These are phyloP conservation scores for Wallacemonas sp. DNA, from an alignment of 208 protist species.

Conservation along the genomic window DNA sequence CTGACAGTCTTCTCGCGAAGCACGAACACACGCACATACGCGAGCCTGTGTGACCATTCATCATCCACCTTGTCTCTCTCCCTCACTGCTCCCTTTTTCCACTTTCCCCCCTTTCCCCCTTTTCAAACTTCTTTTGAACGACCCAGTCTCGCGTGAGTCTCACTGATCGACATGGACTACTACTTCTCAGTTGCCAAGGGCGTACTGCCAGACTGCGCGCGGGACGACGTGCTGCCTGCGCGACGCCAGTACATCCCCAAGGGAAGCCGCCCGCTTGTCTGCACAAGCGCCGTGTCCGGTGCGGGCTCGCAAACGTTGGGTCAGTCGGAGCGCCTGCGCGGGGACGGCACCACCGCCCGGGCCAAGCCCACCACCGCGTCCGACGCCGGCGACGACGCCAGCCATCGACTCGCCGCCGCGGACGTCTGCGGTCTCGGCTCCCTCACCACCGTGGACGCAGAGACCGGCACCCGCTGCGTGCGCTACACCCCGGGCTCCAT, in stretches of 20 bases:
- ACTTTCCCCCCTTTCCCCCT: background rate
- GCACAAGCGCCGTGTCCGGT: conserved; percentile 16
- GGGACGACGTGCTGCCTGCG: conserved; percentile 15
- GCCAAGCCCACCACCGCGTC: background rate
- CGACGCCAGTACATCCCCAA: conserved; percentile 37
- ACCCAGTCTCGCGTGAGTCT: background rate
- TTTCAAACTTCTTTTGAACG: background rate
- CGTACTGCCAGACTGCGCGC: conserved; percentile 25
- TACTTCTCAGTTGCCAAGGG: conserved; percentile 32
- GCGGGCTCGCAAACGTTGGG: conserved; percentile 10
- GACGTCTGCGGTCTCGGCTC: conserved; percentile 16
- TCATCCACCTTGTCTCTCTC: background rate
- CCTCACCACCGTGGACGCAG: conserved; percentile 43
- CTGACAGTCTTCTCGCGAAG: too few relatives aligned
- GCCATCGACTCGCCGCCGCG: background rate
- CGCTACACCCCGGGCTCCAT: conserved; percentile 10
- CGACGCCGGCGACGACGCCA: background rate
- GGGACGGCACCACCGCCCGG: conserved; percentile 27
- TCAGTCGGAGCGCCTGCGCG: conserved; percentile 22
- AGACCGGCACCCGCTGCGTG: conserved; percentile 31
- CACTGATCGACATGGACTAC: conserved; percentile 23
- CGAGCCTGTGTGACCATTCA: background rate
- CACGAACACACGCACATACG: background rate
- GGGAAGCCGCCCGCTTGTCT: conserved; percentile 51
- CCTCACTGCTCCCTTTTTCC: background rate